Conservation (phyloP, 179 eudicot species). For the Beta macrorhiza region DNA sequence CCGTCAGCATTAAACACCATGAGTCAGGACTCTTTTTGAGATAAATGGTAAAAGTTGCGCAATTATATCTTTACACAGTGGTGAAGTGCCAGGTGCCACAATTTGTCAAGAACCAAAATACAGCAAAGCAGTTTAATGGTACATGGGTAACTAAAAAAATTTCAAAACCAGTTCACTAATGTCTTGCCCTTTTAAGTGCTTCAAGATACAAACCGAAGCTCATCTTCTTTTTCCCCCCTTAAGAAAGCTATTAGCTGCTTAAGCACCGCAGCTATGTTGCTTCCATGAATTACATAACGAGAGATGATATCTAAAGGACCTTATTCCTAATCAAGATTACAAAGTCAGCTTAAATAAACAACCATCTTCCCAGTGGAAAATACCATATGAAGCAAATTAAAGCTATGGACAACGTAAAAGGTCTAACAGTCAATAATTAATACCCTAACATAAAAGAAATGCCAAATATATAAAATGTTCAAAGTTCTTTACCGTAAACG, state of each 20-base stretch:
- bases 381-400: not conserved
- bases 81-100: not conserved
- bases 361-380: conserved; percentile 10
- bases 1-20: not conserved
- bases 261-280: conserved; percentile 72
- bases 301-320: conserved; percentile 84
- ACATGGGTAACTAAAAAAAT: not conserved
- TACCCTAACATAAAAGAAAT: not conserved
- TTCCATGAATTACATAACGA: conserved; percentile 74
- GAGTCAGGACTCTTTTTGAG: not conserved
- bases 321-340: conserved; percentile 53
- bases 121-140: conserved; percentile 4
- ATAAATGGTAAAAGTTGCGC: not conserved
- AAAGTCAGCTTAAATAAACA: not conserved
- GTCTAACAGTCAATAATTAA: no score
- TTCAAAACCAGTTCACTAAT: conserved; percentile 5
- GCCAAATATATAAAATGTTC: conserved; percentile 1
- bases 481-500: conserved; percentile 55
- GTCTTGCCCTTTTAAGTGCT: conserved; percentile 66
- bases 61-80: not conserved
- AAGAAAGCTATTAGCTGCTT: conserved; percentile 71
- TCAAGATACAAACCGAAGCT: conserved; percentile 52
- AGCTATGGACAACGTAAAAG: not conserved
- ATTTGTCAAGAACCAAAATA: conserved; percentile 4
- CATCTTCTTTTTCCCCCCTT: conserved; percentile 62